Conservation (phyloP, 768 basidiomycete species). For the Cytidiella melzeri region DNA sequence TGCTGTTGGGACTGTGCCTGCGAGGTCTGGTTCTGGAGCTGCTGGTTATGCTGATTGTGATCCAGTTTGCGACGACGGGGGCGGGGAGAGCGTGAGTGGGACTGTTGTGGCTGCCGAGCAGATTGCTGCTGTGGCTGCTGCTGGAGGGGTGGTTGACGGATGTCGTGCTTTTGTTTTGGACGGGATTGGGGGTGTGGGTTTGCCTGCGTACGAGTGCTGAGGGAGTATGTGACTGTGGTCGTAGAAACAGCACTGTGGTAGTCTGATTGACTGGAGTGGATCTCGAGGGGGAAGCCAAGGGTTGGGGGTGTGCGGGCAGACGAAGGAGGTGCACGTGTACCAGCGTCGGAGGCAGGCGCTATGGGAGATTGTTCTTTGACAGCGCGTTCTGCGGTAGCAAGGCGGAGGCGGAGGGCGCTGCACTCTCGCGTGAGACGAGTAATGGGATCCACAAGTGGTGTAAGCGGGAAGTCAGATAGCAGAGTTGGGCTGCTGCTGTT, state of each 20-base stretch:
- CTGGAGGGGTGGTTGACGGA: slow-evolving; percentile 3
- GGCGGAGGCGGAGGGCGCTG: slow-evolving; percentile 37
- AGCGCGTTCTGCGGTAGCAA: slow-evolving; percentile 34
- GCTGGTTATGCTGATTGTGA: neutral
- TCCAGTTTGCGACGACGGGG: neutral
- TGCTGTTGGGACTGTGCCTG: neutral
- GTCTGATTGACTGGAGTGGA: neutral
- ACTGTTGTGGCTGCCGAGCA: neutral
- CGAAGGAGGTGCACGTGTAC: slow-evolving; percentile 10
- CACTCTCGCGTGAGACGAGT: slow-evolving; percentile 35
- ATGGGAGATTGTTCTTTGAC: slow-evolving; percentile 7
- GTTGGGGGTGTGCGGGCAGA: slow-evolving; percentile 17
- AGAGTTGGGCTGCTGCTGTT: neutral
- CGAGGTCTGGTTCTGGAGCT: neutral
- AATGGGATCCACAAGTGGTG: slow-evolving; percentile 36
- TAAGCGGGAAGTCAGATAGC: slow-evolving; percentile 7
- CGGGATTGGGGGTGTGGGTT: neutral
- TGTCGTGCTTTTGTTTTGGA: neutral
- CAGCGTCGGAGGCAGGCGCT: slow-evolving; percentile 11
- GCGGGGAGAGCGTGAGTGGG: slow-evolving; percentile 4
- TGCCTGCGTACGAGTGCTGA: neutral
- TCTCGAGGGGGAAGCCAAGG: neutral
- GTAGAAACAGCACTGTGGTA: neutral
- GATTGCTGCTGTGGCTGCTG: neutral
- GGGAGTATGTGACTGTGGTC: neutral